These are phyloP conservation scores for Trichoderma sp. DNA, from an alignment of 2,329 filamentous ascomycete species.

Conservation along the genomic window DNA sequence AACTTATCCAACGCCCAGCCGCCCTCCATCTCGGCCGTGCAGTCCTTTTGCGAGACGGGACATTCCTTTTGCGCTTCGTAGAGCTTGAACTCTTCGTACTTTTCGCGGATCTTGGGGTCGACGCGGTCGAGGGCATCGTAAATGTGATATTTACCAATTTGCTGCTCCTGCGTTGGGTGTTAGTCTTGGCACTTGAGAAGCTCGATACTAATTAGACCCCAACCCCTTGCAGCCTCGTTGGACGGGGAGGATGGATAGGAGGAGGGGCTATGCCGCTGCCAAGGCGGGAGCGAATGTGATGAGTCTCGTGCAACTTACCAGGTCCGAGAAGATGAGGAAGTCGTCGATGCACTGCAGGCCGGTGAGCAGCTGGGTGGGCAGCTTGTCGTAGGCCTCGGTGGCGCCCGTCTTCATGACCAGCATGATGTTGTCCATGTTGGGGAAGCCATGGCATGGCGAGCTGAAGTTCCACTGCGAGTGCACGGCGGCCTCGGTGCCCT, in stretches of 20 bases:
- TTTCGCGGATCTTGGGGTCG: constrained; percentile 43
- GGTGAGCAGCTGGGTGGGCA: constrained; percentile 61
- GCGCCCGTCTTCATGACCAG: constrained; percentile 64
- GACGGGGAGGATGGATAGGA: background rate
- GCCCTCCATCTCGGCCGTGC: constrained; percentile 40
- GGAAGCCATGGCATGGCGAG: constrained; percentile 47
- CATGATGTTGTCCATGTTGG: constrained; percentile 49
- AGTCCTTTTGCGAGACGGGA: constrained; percentile 51
- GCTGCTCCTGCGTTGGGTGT: constrained; percentile 47
- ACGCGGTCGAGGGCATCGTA: constrained; percentile 49
- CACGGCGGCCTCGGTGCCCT: constrained; percentile 42
- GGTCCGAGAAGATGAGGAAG: constrained; percentile 61
- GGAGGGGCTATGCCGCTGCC: constrained; percentile 4
- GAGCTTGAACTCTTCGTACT: constrained; percentile 51
- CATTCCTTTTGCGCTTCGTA: constrained; percentile 53
- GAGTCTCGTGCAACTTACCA: constrained; percentile 38
- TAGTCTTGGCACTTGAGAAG: constrained; percentile 1
- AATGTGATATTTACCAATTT: constrained; percentile 51
- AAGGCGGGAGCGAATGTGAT: constrained; percentile 5
- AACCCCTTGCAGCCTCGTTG: background rate
- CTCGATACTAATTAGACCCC: background rate
- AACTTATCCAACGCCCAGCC: constrained; percentile 64
- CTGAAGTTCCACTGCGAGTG: constrained; percentile 44
- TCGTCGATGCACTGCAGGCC: constrained; percentile 58
- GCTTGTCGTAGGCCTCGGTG: constrained; percentile 57